Base-by-base conservation (phyloP, 208 protist genomes). In the Jaenimonas drosophilae region DNA sequence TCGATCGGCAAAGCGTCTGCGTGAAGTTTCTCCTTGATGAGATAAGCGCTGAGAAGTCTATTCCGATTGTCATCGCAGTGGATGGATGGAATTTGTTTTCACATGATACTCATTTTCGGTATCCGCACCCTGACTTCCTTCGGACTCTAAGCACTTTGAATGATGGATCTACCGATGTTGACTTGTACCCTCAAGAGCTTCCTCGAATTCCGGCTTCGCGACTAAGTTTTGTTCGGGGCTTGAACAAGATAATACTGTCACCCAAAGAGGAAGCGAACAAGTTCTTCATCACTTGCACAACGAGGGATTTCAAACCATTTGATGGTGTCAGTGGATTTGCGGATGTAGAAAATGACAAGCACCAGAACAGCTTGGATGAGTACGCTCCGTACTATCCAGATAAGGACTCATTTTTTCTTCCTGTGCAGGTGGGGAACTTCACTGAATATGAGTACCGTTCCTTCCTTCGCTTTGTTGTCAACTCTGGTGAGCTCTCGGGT, bases 21-120 rank as follows among this genome's bases (percentile, higher is more conserved):
- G 41, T 95, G 37, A 95, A 95, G 62, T 93, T 82, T 50, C 57
- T 95, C n/a, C 56, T 92, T 33, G 88, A 95, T 54, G 88, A 95
- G 53, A 45, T 95, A 16, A 82, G 65, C 36, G 77, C 62, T 0
- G 82, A 91, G 42, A 92, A 90, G 39, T 70, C 52, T 17, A 67
- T 76, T 54, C 83, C 88, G 4, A 81, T 95, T 47, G 52, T 95
- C 6, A 77, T 93, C 51, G 82, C 75, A 28, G 83, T 95, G 14
- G 88, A 95, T 47, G 83, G 83, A 6, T 90, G 81, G 81, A 92
- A 95, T 40, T 59, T 92, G 11, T 88, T 95, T 54, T 83, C 83
- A 4, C 76, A 90, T 54, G 66, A 88, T 28, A 95, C 83, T n/a
- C 83, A 95, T 56, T 95, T 92, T 54, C 77, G 84, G 24, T 91